These are phyloP conservation scores for Fusarium pininemorale DNA, from an alignment of 2,329 filamentous ascomycete species.

Conservation along the genomic window DNA sequence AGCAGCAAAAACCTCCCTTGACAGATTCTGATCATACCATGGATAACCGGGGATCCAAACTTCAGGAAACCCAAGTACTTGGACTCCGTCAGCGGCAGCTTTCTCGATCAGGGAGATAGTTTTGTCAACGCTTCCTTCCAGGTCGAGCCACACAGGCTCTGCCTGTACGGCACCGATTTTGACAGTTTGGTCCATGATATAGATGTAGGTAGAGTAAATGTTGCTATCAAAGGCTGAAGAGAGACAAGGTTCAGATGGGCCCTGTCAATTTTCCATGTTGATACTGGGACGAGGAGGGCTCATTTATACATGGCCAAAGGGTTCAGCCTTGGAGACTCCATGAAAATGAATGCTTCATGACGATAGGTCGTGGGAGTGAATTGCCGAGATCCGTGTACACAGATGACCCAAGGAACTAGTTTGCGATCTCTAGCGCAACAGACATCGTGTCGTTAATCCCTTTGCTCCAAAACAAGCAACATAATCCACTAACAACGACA, in stretches of 20 bases:
- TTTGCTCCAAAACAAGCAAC: background rate
- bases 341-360: background rate
- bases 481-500: fast-evolving
- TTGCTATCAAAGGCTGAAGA: fast-evolving
- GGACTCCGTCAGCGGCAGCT: background rate
- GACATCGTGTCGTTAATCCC: too few species aligned
- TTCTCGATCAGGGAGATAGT: background rate
- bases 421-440: background rate
- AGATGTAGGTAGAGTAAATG: background rate
- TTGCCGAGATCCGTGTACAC: background rate
- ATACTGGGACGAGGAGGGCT: background rate
- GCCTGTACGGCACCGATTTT: background rate
- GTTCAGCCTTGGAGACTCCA: background rate
- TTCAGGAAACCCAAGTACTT: conserved; percentile 2
- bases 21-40: background rate
- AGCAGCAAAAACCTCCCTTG: background rate
- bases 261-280: background rate
- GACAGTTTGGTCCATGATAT: background rate
- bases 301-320: background rate
- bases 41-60: background rate
- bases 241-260: background rate
- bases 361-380: fast-evolving
- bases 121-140: background rate
- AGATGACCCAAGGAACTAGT: background rate
- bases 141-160: background rate